phyloP scores from a whole-genome alignment of 2,329 filamentous ascomycete species.

The Orbilia ellipsospora region DNA sequence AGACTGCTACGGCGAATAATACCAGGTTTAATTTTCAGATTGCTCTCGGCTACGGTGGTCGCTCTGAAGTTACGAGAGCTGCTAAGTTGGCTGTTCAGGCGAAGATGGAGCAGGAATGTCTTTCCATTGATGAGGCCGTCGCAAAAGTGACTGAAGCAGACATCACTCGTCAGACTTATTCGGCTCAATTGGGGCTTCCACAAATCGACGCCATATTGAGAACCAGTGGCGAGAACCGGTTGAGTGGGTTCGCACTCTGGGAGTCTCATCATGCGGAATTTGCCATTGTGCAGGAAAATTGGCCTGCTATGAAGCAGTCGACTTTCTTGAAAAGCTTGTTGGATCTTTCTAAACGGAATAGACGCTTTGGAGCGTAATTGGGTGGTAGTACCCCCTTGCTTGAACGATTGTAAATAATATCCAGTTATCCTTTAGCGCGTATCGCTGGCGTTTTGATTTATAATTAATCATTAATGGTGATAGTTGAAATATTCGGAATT shows the following conservation, averaged over 20 bases:
- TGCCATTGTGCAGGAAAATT: slow-evolving; percentile 46
- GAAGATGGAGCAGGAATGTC: slow-evolving; percentile 26
- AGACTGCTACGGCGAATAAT: slow-evolving; percentile 26
- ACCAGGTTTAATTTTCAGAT: slow-evolving; percentile 46
- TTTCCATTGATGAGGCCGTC: slow-evolving; percentile 41
- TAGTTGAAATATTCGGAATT: not conserved
- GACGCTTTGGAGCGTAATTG: slow-evolving; percentile 37
- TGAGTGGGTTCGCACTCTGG: slow-evolving; percentile 50
- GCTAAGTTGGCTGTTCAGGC: slow-evolving; percentile 32
- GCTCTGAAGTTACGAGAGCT: slow-evolving; percentile 45
- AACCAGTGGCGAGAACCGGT: slow-evolving; percentile 44
- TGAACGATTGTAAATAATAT: too few relatives aligned
- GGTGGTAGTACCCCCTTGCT: too few relatives aligned
- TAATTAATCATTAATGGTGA: too few relatives aligned
- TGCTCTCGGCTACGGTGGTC: slow-evolving; percentile 46
- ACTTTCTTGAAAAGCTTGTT: slow-evolving; percentile 43
- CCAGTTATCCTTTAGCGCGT: too few relatives aligned
- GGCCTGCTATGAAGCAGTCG: slow-evolving; percentile 42
- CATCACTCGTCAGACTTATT: slow-evolving; percentile 42
- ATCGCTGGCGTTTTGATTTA: too few relatives aligned
- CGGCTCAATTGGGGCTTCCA: slow-evolving; percentile 42
- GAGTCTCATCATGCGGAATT: slow-evolving; percentile 50
- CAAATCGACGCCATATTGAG: slow-evolving; percentile 41
- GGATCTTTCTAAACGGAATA: slow-evolving; percentile 34
- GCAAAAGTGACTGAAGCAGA: slow-evolving; percentile 32